Base-by-base conservation (phyloP, 257 asterid genomes). In the Ajuga chamaepitys region DNA sequence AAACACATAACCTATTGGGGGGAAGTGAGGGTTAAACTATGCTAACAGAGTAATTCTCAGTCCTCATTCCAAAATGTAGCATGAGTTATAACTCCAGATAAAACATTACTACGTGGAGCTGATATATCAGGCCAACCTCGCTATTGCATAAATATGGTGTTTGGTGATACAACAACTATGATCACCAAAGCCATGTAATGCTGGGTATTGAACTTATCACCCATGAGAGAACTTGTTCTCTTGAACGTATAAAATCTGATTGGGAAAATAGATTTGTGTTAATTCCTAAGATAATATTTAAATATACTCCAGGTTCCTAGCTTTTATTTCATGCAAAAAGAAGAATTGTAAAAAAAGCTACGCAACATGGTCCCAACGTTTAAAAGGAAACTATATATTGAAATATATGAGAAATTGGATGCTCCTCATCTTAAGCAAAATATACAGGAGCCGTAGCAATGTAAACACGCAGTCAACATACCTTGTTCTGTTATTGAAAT, bases 31-130 rank as follows among this genome's bases (percentile, higher is more conserved):
- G 42, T 64, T 34, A 38, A 58, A 58, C 61, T 64, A 44, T 41
- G 8, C 5, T 32, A 37, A 61, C n/a, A 14, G 25, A 7, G 10
- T 47, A 70, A 20, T 58, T 9, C 2, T 25, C 40, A 56, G 26
- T 64, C 52, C 34, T 44, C 68, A 62, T 4, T 28, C 26, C n/a
- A n/a, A 74, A 58, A 74, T 90, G 85, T 90, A 58, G 87, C 89
- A 56, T 81, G 98, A 72, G 74, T 78, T 48, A 86, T 86, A 86
- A 86, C 90, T 75, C 84, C 88, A 70, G 58, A 74, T 76, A 83
- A 81, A 80, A 78, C 40, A 51, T 61, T 81, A 83, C 26, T 79
- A 82, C 67, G 35, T 58, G 91, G 77, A 74, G 91, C 83, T 80
- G 64, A 82, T 82, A 80, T 16, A 72, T 78, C 90, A 80, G 60